Conservation (phyloP, 352 stramenopile genomes). For the Phytophthora pini region DNA sequence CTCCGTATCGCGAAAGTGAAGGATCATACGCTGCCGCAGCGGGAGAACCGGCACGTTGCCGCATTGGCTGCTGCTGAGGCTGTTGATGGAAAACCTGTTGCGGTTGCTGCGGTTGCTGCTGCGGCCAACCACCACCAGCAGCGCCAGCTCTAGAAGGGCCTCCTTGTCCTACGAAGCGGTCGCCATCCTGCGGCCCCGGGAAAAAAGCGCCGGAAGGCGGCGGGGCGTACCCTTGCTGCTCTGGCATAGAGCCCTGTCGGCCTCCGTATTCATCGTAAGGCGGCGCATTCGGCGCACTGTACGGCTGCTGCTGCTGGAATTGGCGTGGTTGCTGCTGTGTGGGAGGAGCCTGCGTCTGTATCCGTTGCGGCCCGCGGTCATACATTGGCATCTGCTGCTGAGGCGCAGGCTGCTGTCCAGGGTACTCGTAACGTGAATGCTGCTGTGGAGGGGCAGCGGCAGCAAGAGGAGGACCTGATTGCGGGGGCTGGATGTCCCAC, state of each 20-base stretch:
- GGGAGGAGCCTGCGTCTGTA: constrained; percentile 25
- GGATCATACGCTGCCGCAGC: constrained; percentile 35
- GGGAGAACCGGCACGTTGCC: constrained; percentile 30
- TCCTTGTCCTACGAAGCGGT: constrained; percentile 50
- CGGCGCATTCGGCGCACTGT: constrained; percentile 30
- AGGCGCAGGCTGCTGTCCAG: constrained; percentile 38
- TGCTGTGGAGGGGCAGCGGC: constrained; percentile 22
- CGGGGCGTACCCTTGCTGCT: constrained; percentile 32
- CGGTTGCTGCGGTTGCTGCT: constrained; percentile 24
- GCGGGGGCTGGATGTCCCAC: constrained; percentile 43
- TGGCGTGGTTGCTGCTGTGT: constrained; percentile 33
- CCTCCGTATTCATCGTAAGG: constrained; percentile 37
- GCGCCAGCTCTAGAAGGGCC: constrained; percentile 39
- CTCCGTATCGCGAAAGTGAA: constrained; percentile 43
- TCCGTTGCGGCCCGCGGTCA: constrained; percentile 32
- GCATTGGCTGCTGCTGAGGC: constrained; percentile 27
- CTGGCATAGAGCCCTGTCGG: constrained; percentile 29
- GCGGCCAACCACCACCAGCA: constrained; percentile 24
- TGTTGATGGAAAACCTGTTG: constrained; percentile 36
- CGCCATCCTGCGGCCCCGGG: constrained; percentile 30
- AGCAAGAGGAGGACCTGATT: constrained; percentile 26
- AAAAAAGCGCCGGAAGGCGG: constrained; percentile 36
- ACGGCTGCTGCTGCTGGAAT: constrained; percentile 39
- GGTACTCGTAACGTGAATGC: constrained; percentile 41
- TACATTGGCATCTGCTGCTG: constrained; percentile 43